A percentile compares a stretch with the other conserved stretches of the same genome.
phyloP scores from a whole-genome alignment of 2,329 filamentous ascomycete genomes.

The Beauveria pseudobassiana region DNA sequence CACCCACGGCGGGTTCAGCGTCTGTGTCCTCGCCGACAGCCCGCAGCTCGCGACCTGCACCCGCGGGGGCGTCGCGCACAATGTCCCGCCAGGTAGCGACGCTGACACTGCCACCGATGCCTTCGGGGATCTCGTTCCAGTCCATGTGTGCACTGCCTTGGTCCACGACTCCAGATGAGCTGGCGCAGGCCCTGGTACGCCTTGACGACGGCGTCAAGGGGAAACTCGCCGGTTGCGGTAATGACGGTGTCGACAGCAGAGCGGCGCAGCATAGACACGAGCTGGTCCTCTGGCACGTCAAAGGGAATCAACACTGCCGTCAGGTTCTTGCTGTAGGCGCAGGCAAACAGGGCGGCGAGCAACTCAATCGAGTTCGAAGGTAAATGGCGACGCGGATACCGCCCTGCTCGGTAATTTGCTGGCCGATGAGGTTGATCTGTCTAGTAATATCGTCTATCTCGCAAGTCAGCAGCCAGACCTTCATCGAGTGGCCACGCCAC shows the following conservation, averaged over 20 bases:
- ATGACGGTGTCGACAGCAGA: constrained; percentile 75
- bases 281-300: constrained; percentile 59
- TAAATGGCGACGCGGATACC: constrained; percentile 79
- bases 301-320: constrained; percentile 82
- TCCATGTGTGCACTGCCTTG: constrained; percentile 87
- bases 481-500: neutral
- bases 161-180: constrained; percentile 88
- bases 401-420: constrained; percentile 63
- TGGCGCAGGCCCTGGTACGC: constrained; percentile 65
- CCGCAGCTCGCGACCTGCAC: constrained; percentile 57
- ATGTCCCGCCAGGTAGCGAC: constrained; percentile 93
- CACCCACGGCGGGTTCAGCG: constrained; percentile 28
- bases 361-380: constrained; percentile 88
- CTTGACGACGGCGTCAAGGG: constrained; percentile 65
- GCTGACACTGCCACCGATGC: constrained; percentile 64
- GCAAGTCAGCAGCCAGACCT: neutral
- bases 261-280: constrained; percentile 64
- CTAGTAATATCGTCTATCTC: constrained; percentile 61
- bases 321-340: constrained; percentile 74
- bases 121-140: constrained; percentile 82
- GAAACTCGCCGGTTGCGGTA: constrained; percentile 78
- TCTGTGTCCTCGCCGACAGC: constrained; percentile 46
- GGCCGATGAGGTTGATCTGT: constrained; percentile 82
- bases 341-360: constrained; percentile 74
- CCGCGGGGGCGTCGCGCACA: constrained; percentile 58